Conservation (phyloP, 257 asterid genomes). For the Linaria vulgaris region DNA sequence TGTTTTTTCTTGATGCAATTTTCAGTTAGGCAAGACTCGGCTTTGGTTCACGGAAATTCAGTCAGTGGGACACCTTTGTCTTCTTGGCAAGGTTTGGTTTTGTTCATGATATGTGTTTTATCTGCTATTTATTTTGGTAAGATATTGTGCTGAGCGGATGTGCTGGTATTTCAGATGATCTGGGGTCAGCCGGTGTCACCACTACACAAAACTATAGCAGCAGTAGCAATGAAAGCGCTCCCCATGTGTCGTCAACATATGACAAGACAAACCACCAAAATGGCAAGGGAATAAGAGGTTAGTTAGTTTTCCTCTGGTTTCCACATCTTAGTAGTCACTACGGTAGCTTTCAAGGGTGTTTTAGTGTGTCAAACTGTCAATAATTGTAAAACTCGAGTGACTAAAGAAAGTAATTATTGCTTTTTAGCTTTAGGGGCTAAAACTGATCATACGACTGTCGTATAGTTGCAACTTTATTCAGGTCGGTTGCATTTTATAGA, state of each 20-base stretch:
- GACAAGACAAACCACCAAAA: constrained; percentile 34
- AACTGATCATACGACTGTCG: no score
- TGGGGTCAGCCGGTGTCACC: constrained; percentile 31
- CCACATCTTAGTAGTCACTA: neutral
- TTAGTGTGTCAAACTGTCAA: no score
- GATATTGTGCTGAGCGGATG: constrained; percentile 4
- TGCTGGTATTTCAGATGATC: constrained; percentile 48
- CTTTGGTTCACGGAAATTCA: constrained; percentile 42
- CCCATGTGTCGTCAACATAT: constrained; percentile 35
- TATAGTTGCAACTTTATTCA: no score
- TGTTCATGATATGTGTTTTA: neutral
- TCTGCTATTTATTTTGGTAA: neutral
- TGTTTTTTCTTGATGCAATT: constrained; percentile 30
- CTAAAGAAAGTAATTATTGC: no score
- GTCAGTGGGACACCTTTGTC: constrained; percentile 38
- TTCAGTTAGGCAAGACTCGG: constrained; percentile 50
- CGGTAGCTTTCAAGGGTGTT: neutral
- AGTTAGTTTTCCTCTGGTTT: constrained; percentile 17
- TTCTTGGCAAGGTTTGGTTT: constrained; percentile 59
- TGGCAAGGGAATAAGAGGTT: constrained; percentile 50
- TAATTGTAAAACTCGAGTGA: no score
- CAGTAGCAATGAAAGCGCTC: constrained; percentile 64
- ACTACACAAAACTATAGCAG: constrained; percentile 49
- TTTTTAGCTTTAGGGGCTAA: no score
- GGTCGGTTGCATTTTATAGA: no score